Evolutionary conservation across 1,284 basidiomycete genomes (phyloP).

Genomic region (Wolfiporia cocos): DNA sequence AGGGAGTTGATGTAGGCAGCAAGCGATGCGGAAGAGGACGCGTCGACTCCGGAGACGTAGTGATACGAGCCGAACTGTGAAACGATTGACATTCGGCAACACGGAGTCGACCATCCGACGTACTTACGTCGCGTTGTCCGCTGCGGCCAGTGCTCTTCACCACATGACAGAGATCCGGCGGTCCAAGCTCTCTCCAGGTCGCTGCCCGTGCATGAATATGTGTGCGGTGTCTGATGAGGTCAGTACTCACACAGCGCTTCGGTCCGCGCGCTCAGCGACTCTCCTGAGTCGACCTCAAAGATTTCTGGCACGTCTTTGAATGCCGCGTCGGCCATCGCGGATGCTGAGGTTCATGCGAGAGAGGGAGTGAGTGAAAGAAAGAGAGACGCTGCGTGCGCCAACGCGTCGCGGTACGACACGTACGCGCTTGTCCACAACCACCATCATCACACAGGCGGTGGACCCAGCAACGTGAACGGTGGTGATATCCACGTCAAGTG

Average conservation of each 20-base stretch:
- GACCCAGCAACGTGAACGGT: too few relatives aligned
- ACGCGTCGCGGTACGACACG: too few relatives aligned
- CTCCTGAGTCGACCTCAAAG: conserved; percentile 83
- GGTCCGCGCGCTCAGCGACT: conserved; percentile 87
- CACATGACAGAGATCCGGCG: conserved; percentile 95
- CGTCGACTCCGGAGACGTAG: conserved; percentile 94
- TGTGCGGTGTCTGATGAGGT: conserved; percentile 1
- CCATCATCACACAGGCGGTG: too few relatives aligned
- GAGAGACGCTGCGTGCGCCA: too few relatives aligned
- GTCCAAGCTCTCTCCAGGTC: conserved; percentile 93
- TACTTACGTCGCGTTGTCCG: conserved; percentile 79
- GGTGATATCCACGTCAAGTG: too few relatives aligned
- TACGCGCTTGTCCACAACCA: too few relatives aligned
- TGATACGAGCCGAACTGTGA: conserved; percentile 87
- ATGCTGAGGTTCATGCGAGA: too few relatives aligned
- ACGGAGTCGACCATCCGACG: conserved; percentile 2
- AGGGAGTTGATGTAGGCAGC: conserved; percentile 98
- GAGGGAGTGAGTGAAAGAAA: too few relatives aligned
- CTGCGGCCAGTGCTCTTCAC: conserved; percentile 86
- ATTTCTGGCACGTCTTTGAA: conserved; percentile 64
- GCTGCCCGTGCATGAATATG: conserved; percentile 40
- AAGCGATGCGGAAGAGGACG: conserved; percentile 93
- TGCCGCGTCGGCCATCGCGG: conserved; percentile 35
- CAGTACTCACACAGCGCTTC: conserved; percentile 68
- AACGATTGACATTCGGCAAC: conserved; percentile 8